phyloP scores from a whole-genome alignment of 257 asterid species.

The Salvia miltiorrhiza region DNA sequence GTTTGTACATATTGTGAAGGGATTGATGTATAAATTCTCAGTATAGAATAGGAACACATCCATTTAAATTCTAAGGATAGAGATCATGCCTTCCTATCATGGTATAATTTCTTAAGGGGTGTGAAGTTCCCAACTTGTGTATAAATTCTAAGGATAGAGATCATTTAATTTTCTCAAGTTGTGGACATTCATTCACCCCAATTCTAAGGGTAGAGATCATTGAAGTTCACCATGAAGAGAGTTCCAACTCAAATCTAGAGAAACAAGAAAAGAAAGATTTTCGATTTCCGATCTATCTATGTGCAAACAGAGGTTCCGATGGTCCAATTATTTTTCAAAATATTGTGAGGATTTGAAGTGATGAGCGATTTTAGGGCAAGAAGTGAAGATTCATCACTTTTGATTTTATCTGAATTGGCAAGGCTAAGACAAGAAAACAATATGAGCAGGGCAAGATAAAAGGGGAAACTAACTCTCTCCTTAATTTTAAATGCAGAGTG shows the following conservation, averaged over 20 bases:
- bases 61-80: too few relatives aligned
- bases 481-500: too few relatives aligned
- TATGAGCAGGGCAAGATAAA: neutral
- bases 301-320: neutral
- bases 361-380: neutral
- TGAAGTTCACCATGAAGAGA: conserved; percentile 21
- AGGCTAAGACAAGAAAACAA: neutral
- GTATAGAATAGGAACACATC: too few relatives aligned
- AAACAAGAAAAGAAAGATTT: conserved; percentile 23
- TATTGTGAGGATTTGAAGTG: neutral
- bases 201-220: too few relatives aligned
- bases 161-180: too few relatives aligned
- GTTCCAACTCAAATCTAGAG: conserved; percentile 17
- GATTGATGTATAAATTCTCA: too few relatives aligned
- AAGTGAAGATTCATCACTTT: neutral
- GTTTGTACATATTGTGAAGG: too few relatives aligned
- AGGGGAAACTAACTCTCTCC: neutral
- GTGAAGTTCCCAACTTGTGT: too few relatives aligned
- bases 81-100: too few relatives aligned
- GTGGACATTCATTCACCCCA: too few relatives aligned
- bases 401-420: neutral
- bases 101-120: too few relatives aligned
- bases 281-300: conserved; percentile 9
- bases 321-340: neutral
- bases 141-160: too few relatives aligned